Conservation (phyloP, 129 eudicot genomes). For the Erigeron canadensis region DNA sequence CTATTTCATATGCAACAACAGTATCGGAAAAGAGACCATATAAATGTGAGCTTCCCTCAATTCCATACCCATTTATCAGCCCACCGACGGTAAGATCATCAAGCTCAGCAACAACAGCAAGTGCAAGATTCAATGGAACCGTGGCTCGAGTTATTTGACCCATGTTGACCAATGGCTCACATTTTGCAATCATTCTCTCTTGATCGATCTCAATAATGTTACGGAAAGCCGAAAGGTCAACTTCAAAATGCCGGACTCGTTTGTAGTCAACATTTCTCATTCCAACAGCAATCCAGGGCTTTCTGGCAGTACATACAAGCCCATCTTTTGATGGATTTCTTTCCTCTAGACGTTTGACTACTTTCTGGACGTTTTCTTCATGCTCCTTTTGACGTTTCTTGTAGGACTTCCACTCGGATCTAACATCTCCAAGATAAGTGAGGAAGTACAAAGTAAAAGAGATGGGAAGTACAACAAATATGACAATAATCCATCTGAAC, state of each 20-base stretch:
- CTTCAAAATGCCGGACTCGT: conserved; percentile 89
- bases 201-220: conserved; percentile 72
- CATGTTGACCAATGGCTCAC: conserved; percentile 94
- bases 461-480: conserved; percentile 82
- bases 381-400: conserved; percentile 82
- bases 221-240: conserved; percentile 85
- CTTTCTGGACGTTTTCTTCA: conserved; percentile 83
- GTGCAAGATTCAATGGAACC: conserved; percentile 86
- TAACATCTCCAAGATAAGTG: conserved; percentile 80
- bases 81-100: conserved; percentile 97
- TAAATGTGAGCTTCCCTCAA: conserved; percentile 90
- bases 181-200: conserved; percentile 81
- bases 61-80: conserved; percentile 88
- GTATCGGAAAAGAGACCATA: conserved; percentile 92
- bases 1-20: conserved; percentile 85
- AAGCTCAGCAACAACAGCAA: conserved; percentile 96
- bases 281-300: conserved; percentile 94
- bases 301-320: conserved; percentile 87
- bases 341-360: conserved; percentile 69
- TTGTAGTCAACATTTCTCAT: conserved; percentile 95
- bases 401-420: conserved; percentile 73
- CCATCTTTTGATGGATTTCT: conserved; percentile 87
- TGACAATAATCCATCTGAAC: conserved; percentile 86
- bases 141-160: conserved; percentile 90
- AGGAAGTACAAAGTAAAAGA: conserved; percentile 73